These are phyloP conservation scores for Alternaria gaisen DNA, from an alignment of 2,329 filamentous ascomycete genomes.

Conservation along the genomic window DNA sequence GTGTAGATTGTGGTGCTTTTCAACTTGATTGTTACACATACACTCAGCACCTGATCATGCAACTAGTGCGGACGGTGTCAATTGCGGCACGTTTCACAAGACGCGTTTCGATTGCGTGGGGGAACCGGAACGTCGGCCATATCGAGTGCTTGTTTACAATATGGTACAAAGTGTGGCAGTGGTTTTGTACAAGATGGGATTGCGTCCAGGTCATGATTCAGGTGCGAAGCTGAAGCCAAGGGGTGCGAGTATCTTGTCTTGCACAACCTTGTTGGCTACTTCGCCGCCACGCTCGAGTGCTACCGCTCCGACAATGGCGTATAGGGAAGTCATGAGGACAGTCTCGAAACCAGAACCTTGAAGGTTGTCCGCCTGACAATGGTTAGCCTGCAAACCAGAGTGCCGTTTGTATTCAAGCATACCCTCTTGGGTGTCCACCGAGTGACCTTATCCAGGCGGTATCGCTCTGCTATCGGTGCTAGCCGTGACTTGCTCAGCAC, in stretches of 20 bases:
- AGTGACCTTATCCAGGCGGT: conserved; percentile 77
- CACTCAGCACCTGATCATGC: not conserved
- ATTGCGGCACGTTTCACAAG: not conserved
- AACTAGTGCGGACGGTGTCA: not conserved
- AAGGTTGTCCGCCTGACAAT: conserved; percentile 69
- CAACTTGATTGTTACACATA: not conserved
- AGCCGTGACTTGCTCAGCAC: conserved; percentile 73
- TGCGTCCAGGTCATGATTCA: conserved; percentile 21
- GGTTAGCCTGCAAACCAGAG: conserved; percentile 1
- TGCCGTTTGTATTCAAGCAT: conserved; percentile 44
- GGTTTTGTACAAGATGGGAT: conserved; percentile 17
- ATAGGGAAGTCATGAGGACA: conserved; percentile 79
- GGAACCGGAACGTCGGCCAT: conserved; percentile 6
- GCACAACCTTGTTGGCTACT: conserved; percentile 76
- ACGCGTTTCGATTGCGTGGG: not conserved
- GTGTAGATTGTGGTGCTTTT: not conserved
- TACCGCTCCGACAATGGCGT: conserved; percentile 87
- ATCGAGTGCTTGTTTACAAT: conserved; percentile 19
- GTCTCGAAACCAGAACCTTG: conserved; percentile 75
- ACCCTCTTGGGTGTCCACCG: conserved; percentile 91
- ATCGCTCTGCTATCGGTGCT: conserved; percentile 71
- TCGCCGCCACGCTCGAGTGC: conserved; percentile 87
- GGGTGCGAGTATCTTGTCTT: conserved; percentile 75
- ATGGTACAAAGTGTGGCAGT: conserved; percentile 16
- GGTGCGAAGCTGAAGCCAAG: conserved; percentile 44